These are phyloP conservation scores for Aspergillus sp. DNA, from an alignment of 2,329 filamentous ascomycete species.

Conservation along the genomic window DNA sequence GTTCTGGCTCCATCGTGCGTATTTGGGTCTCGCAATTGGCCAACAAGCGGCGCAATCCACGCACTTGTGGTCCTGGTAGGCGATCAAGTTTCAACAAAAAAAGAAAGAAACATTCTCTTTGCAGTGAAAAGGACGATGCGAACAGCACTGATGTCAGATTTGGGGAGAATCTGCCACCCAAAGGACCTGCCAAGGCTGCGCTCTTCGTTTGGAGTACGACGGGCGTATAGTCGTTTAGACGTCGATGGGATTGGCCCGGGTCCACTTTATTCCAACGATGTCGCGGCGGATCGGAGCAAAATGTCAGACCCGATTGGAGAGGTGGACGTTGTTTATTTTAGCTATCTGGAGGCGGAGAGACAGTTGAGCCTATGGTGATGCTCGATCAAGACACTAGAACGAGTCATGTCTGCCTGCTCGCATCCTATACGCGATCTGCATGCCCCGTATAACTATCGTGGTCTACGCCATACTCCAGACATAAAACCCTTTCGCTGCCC, in stretches of 20 bases:
- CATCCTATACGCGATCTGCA: no score
- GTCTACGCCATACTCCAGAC: no score
- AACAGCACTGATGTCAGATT: neutral
- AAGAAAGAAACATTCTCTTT: neutral
- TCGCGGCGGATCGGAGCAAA: no score
- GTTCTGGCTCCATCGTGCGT: neutral
- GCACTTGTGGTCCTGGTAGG: neutral
- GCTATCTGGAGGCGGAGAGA: no score
- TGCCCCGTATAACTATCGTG: no score
- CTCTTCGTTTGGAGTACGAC: neutral
- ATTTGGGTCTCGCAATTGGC: neutral
- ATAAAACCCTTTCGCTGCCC: no score
- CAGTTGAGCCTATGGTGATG: no score
- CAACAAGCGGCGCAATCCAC: neutral
- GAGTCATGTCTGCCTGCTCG: no score
- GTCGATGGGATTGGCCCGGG: neutral
- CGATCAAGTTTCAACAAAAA: neutral
- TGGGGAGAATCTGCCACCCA: neutral
- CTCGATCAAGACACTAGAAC: no score
- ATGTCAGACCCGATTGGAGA: no score
- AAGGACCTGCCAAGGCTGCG: neutral
- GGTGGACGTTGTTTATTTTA: no score
- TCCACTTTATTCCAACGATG: no score
- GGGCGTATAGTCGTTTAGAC: neutral
- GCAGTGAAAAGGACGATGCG: neutral